These are phyloP conservation scores for Ormosia semicastrata DNA, from an alignment of 306 rosid genomes.

Conservation along the genomic window DNA sequence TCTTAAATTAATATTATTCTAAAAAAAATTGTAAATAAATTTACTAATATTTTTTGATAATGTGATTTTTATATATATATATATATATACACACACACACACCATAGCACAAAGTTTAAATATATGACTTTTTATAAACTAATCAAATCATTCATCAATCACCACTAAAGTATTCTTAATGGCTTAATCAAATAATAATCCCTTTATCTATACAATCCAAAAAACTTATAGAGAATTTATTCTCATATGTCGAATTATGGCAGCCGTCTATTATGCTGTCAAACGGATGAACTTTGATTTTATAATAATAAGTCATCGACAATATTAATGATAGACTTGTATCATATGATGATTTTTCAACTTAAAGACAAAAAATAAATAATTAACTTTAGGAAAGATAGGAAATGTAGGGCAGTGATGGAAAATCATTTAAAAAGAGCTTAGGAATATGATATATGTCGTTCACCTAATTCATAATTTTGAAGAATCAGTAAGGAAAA, in stretches of 20 bases:
- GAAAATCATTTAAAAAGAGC: not conserved
- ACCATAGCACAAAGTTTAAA: too few relatives aligned
- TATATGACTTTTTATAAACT: too few relatives aligned
- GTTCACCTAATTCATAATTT: not conserved
- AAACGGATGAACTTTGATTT: not conserved
- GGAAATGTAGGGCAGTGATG: not conserved
- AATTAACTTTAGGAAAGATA: not conserved
- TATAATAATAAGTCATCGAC: not conserved
- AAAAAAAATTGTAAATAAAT: too few relatives aligned
- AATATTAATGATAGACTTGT: not conserved
- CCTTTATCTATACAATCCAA: not conserved
- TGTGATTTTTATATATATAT: too few relatives aligned
- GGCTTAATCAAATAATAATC: not conserved
- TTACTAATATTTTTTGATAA: too few relatives aligned
- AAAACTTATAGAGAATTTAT: not conserved
- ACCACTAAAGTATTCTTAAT: not conserved
- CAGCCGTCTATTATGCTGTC: not conserved
- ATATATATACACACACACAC: too few relatives aligned
- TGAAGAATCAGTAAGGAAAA: too few relatives aligned
- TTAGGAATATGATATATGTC: not conserved
- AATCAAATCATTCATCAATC: too few relatives aligned
- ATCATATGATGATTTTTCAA: not conserved
- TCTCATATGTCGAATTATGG: not conserved
- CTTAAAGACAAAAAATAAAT: not conserved
- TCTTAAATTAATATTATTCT: too few relatives aligned